A percentile compares a stretch with the other conserved stretches of the same genome.
These are phyloP conservation scores for Teunomyces tritomae DNA, from an alignment of 805 yeast species.

Conservation along the genomic window DNA sequence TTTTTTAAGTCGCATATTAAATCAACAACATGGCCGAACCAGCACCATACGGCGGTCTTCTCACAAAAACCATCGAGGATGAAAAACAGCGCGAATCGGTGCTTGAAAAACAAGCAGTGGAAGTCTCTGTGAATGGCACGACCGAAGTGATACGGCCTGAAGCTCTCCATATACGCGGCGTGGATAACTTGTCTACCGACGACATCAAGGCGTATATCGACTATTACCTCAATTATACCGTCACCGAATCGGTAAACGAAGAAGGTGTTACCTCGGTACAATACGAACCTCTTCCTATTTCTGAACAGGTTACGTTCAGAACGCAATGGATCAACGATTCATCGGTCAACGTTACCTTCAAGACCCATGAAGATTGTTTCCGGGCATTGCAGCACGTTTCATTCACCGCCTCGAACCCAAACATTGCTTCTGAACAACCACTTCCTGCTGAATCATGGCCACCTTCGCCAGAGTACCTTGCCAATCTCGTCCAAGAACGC, in stretches of 20 bases:
- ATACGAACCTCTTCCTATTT: constrained; percentile 24
- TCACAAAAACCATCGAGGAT: constrained; percentile 39
- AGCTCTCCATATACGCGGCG: constrained; percentile 55
- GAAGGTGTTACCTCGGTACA: constrained; percentile 9
- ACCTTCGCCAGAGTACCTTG: constrained; percentile 1
- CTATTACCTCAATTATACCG: constrained; percentile 37
- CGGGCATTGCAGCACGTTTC: constrained; percentile 19
- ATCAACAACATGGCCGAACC: constrained; percentile 10
- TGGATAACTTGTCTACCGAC: constrained; percentile 59
- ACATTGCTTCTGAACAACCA: background rate
- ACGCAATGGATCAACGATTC: constrained; percentile 70
- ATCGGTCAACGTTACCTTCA: constrained; percentile 54
- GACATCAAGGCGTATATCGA: constrained; percentile 59
- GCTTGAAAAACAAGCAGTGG: constrained; percentile 31
- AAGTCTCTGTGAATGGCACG: constrained; percentile 29
- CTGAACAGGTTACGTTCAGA: constrained; percentile 35
- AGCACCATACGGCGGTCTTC: constrained; percentile 39
- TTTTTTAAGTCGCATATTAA: background rate
- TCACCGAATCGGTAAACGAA: constrained; percentile 11
- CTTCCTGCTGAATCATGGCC: background rate
- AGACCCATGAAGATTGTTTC: constrained; percentile 39
- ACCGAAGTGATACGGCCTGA: constrained; percentile 41
- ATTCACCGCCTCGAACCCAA: background rate
- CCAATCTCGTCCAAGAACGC: constrained; percentile 29
- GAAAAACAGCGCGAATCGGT: constrained; percentile 31